Percentiles rank a stretch among this genome's conserved stretches.
Evolutionary conservation across 768 basidiomycete species (phyloP).

Genomic region (Tricholoma flavovirens): DNA sequence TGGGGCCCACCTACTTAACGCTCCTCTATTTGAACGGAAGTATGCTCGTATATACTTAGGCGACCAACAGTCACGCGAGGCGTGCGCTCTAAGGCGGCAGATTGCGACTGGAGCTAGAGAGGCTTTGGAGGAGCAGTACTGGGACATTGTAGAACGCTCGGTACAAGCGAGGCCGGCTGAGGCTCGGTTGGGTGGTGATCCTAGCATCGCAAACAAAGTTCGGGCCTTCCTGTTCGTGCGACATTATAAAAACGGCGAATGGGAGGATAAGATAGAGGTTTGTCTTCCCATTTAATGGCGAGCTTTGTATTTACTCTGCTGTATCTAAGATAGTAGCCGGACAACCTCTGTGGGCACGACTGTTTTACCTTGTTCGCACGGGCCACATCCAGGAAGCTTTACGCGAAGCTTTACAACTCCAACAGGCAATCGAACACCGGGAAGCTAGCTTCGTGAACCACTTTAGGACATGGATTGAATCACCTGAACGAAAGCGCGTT

Average conservation of each 20-base stretch:
- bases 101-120: conserved; percentile 74
- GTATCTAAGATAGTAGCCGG: conserved; percentile 69
- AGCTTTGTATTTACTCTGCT: background rate
- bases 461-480: conserved; percentile 80
- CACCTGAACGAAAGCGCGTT: conserved; percentile 67
- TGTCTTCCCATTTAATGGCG: conserved; percentile 12
- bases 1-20: conserved; percentile 76
- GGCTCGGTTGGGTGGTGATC: conserved; percentile 86
- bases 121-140: conserved; percentile 87
- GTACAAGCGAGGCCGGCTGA: conserved; percentile 78
- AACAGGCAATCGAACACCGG: conserved; percentile 65
- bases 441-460: conserved; percentile 81
- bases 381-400: conserved; percentile 81
- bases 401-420: conserved; percentile 63
- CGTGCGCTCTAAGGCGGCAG: conserved; percentile 57
- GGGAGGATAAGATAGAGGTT: conserved; percentile 88
- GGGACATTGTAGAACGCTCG: conserved; percentile 76
- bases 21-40: conserved; percentile 75
- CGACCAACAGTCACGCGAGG: conserved; percentile 57
- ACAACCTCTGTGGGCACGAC: conserved; percentile 87
- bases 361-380: conserved; percentile 89
- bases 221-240: conserved; percentile 79
- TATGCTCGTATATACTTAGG: conserved; percentile 77
- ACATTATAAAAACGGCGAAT: conserved; percentile 76
- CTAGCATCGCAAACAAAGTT: conserved; percentile 84